Conservation (phyloP, 2,329 filamentous ascomycete species). For the Thielaviopsis musarum region DNA sequence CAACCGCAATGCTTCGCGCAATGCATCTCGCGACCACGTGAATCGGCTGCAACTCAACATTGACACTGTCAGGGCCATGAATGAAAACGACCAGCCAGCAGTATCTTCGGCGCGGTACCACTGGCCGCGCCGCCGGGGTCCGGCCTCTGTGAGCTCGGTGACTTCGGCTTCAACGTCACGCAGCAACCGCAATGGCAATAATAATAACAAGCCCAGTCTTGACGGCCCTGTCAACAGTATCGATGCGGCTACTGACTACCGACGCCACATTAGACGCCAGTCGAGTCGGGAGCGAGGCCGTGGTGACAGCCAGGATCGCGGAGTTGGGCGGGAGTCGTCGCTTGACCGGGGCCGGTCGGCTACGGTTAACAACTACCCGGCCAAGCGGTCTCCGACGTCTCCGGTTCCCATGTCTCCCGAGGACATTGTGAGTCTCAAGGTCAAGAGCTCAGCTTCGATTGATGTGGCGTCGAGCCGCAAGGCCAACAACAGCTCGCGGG, state of each 20-base stretch:
- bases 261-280: background rate
- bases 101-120: conserved; percentile 34
- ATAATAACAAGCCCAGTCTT: conserved; percentile 47
- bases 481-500: conserved; percentile 19
- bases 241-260: conserved; percentile 55
- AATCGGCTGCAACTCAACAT: conserved; percentile 30
- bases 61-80: conserved; percentile 1
- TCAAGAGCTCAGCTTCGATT: conserved; percentile 14
- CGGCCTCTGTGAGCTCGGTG: conserved; percentile 40
- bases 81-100: conserved; percentile 27
- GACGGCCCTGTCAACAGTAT: conserved; percentile 79
- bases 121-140: conserved; percentile 35
- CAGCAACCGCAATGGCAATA: conserved; percentile 29
- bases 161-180: conserved; percentile 38
- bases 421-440: conserved; percentile 47
- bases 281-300: background rate
- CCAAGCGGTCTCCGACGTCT: conserved; percentile 75
- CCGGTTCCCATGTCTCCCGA: conserved; percentile 90
- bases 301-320: conserved; percentile 22
- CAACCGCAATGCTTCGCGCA: conserved; percentile 54
- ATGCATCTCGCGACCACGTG: conserved; percentile 62
- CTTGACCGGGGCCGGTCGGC: conserved; percentile 53
- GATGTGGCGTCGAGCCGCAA: conserved; percentile 12
- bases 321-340: conserved; percentile 39
- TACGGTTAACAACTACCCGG: conserved; percentile 47